phyloP scores from a whole-genome alignment of 2,329 filamentous ascomycete genomes.

The Nemania sp. region DNA sequence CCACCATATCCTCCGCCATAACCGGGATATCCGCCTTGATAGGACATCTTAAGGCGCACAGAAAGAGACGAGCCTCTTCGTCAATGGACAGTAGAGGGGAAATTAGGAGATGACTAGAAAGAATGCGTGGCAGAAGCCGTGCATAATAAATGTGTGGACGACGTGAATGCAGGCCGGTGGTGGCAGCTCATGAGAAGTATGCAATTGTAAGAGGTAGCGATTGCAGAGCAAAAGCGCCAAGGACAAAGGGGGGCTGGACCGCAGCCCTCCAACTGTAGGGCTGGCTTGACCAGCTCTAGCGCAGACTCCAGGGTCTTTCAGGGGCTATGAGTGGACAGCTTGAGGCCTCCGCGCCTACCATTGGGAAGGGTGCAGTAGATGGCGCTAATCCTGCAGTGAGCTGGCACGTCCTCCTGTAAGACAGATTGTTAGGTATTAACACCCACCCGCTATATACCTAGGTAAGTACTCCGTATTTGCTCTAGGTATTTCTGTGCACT shows the following conservation, averaged over 20 bases:
- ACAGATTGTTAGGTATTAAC: no score
- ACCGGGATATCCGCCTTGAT: constrained; percentile 23
- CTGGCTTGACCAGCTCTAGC: constrained; percentile 6
- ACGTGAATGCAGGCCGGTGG: no score
- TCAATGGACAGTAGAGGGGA: not conserved
- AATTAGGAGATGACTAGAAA: not conserved
- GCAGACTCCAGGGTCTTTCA: constrained; percentile 5
- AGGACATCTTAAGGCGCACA: constrained; percentile 34
- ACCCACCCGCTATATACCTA: no score
- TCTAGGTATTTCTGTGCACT: no score
- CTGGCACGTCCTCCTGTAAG: no score
- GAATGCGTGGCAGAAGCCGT: constrained; percentile 2
- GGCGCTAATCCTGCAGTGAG: constrained; percentile 13
- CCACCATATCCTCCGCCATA: constrained; percentile 5
- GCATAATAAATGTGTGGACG: constrained; percentile 3
- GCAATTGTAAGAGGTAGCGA: no score
- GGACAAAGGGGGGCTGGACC: no score
- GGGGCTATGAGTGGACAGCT: constrained; percentile 2
- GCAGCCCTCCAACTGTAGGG: no score
- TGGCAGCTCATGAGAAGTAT: no score
- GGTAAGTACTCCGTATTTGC: no score
- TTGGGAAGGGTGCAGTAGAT: not conserved
- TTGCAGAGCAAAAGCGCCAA: no score
- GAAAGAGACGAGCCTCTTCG: not conserved
- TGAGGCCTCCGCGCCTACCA: constrained; percentile 17